These are phyloP conservation scores for Ophiocordyceps camponoti-leonardi DNA, from an alignment of 2,329 filamentous ascomycete species.

Conservation along the genomic window DNA sequence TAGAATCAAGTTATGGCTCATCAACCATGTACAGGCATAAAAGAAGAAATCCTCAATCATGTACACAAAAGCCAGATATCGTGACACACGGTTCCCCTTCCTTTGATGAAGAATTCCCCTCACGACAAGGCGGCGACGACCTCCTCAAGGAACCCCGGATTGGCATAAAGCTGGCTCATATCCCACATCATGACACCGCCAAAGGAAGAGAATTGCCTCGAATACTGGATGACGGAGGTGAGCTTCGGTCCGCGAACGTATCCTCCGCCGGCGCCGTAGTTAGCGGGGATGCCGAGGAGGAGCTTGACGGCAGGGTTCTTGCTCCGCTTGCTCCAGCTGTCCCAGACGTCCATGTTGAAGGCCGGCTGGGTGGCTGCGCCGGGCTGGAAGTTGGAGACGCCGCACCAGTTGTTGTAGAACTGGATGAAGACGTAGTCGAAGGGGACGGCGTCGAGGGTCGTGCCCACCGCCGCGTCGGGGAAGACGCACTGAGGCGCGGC, in stretches of 20 bases:
- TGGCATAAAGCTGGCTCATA: slow-evolving; percentile 40
- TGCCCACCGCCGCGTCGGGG: slow-evolving; percentile 41
- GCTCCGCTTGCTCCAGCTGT: slow-evolving; percentile 44
- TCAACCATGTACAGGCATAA: neutral
- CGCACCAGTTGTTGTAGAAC: slow-evolving; percentile 56
- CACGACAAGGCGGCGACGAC: slow-evolving; percentile 19
- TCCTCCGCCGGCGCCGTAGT: slow-evolving; percentile 33
- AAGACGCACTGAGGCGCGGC: slow-evolving; percentile 53
- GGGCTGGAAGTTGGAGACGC: slow-evolving; percentile 30
- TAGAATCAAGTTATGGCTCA: neutral
- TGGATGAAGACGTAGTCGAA: slow-evolving; percentile 48
- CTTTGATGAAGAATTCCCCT: neutral
- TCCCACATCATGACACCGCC: slow-evolving; percentile 58
- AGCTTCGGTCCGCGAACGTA: slow-evolving; percentile 33
- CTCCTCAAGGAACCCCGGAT: slow-evolving; percentile 34
- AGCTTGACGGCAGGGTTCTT: slow-evolving; percentile 44
- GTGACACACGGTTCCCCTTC: neutral
- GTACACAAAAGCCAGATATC: neutral
- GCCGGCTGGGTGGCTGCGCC: slow-evolving; percentile 27
- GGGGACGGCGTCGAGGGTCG: slow-evolving; percentile 35
- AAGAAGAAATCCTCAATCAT: neutral
- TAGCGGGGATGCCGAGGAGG: slow-evolving; percentile 42
- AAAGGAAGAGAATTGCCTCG: slow-evolving; percentile 38
- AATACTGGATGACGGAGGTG: slow-evolving; percentile 31
- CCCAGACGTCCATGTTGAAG: slow-evolving; percentile 48